Evolutionary conservation across 192 early-diverging fungal species (phyloP), one percentile per base, ranked within the genome.

Genomic region (Allomyces macrogynus): DNA sequence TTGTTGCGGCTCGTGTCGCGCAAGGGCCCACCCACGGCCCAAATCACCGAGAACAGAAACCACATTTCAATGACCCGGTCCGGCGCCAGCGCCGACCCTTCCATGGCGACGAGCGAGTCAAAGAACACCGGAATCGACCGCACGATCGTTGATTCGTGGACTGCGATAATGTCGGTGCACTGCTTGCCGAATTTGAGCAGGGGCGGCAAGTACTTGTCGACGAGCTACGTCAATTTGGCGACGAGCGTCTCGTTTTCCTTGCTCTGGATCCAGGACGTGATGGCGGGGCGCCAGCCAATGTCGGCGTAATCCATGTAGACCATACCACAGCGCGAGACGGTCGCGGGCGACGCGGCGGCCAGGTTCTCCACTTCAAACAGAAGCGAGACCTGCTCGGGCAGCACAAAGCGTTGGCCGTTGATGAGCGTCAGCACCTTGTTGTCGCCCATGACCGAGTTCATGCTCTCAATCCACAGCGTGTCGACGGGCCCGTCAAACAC

Each of bases 401-500:
- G 79, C 57, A 82, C 84, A 70, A 99, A 75, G 61, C 97, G 89
- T 77, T 99, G 95, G 66, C 97, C 97, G 67, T 98, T 99, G 23
- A 95, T 95, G 67, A 99, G 72, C 9, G 97, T 99, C 49, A 99
- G 77, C 65, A 97, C 76, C 64, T 86, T 85, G 78, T 99, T 99
- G 76, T 99, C 97, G 71, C 97, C 97, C 57, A 99, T 76, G 12
- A 99, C 95, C 62, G 87, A 82, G 73, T 93, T 91, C 66, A 99
- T 81, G 71, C 98, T 99, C 77, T 99, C 97, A 20, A 99, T 93
- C 97, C 97, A 99, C 72, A 95, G 91, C 23, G 97, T 93, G 77
- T 98, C 97, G 12, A 99, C 94, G 75, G 97, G 94, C 71, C 95
- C 97, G 74, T 98, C 97, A 75, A 99, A 99, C 22, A 98, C 87